These are phyloP conservation scores for Pichia eremophila DNA, from an alignment of 805 yeast species.

Conservation along the genomic window DNA sequence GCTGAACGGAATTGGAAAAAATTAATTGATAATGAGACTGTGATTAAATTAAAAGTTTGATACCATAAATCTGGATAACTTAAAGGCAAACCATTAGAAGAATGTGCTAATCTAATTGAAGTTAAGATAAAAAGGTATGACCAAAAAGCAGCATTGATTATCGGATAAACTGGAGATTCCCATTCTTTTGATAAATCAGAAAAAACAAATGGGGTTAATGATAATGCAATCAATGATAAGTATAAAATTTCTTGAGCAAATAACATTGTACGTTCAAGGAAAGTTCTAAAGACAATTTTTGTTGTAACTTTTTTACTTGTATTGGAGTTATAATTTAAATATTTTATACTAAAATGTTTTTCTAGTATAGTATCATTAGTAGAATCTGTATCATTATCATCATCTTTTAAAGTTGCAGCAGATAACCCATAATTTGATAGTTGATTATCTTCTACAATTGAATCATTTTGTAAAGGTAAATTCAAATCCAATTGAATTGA, in stretches of 20 bases:
- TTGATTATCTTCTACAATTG: background rate
- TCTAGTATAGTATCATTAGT: slow-evolving; percentile 17
- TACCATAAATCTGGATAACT: slow-evolving; percentile 53
- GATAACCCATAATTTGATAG: background rate
- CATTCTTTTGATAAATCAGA: slow-evolving; percentile 29
- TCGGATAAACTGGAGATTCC: slow-evolving; percentile 14
- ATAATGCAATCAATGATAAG: slow-evolving; percentile 28
- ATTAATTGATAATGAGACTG: slow-evolving; percentile 37
- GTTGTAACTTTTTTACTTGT: slow-evolving; percentile 59
- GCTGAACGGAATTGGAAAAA: slow-evolving; percentile 51
- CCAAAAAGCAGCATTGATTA: slow-evolving; percentile 33
- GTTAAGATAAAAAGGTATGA: slow-evolving; percentile 31
- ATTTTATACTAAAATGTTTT: slow-evolving; percentile 57
- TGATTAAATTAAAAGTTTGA: slow-evolving; percentile 45
- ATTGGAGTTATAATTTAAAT: slow-evolving; percentile 40
- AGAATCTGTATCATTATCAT: background rate
- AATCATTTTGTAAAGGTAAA: background rate
- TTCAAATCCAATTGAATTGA: background rate
- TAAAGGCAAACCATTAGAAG: slow-evolving; percentile 22
- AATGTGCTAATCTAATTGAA: slow-evolving; percentile 31
- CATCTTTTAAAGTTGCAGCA: background rate
- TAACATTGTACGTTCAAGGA: slow-evolving; percentile 46
- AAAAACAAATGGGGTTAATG: slow-evolving; percentile 27
- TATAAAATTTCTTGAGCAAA: slow-evolving; percentile 35
- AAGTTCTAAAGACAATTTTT: slow-evolving; percentile 38